A percentile compares a stretch with the other conserved stretches of the same genome.
phyloP scores from a whole-genome alignment of 2,329 filamentous ascomycete species.

The Albifimbria verrucaria region DNA sequence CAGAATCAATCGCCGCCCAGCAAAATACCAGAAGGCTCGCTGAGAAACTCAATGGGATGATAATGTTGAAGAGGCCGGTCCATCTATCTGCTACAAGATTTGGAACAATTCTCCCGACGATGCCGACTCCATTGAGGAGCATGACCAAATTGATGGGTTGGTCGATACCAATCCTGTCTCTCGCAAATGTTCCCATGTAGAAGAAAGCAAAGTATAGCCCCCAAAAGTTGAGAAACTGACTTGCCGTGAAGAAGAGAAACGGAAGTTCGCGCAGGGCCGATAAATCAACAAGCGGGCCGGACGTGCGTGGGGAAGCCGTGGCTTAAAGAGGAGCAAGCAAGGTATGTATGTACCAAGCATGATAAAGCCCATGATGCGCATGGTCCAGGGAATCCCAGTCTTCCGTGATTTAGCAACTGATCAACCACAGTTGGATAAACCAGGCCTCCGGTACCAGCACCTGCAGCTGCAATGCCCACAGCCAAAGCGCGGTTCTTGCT shows the following conservation, averaged over 20 bases:
- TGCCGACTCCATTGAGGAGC: slow-evolving; percentile 50
- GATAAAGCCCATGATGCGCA: slow-evolving; percentile 44
- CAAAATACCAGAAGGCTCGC: slow-evolving; percentile 22
- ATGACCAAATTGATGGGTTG: slow-evolving; percentile 27
- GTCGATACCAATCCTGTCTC: slow-evolving; percentile 21
- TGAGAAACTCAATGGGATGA: slow-evolving; percentile 35
- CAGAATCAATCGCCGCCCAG: slow-evolving; percentile 22
- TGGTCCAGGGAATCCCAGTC: slow-evolving; percentile 55
- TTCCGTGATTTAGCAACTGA: slow-evolving; percentile 37
- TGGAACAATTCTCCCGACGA: slow-evolving; percentile 46
- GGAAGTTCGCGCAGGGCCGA: slow-evolving; percentile 38
- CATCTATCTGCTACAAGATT: slow-evolving; percentile 44
- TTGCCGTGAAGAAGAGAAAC: slow-evolving; percentile 30
- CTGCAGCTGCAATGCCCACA: slow-evolving; percentile 56
- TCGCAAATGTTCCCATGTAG: slow-evolving; percentile 47
- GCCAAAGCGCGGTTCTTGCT: slow-evolving; percentile 50
- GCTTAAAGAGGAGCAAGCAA: slow-evolving; percentile 34
- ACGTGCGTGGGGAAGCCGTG: slow-evolving; percentile 36
- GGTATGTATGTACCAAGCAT: slow-evolving; percentile 36
- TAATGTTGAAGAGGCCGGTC: slow-evolving; percentile 48
- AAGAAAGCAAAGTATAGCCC: slow-evolving; percentile 41
- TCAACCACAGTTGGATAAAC: slow-evolving; percentile 48
- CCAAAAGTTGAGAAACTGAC: slow-evolving; percentile 32
- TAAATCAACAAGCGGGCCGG: slow-evolving; percentile 39
- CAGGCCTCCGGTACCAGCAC: slow-evolving; percentile 52